Percentiles rank a stretch among this genome's conserved stretches.
These are phyloP conservation scores for Dictyostelium brefeldianum DNA, from an alignment of 78 protist genomes.

Conservation along the genomic window DNA sequence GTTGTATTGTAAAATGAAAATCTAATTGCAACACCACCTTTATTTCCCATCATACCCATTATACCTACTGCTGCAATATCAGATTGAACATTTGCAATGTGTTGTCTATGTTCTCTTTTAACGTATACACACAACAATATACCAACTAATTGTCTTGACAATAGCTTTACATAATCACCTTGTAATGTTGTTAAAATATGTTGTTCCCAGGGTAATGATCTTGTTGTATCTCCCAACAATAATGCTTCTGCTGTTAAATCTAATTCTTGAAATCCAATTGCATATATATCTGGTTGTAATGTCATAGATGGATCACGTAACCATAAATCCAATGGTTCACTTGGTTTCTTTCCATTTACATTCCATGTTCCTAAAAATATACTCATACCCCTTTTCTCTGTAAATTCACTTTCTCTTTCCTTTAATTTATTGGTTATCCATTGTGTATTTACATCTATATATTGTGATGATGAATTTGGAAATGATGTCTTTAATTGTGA, in stretches of 20 bases:
- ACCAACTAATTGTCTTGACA: conserved; percentile 86
- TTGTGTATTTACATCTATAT: conserved; percentile 44
- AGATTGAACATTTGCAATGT: conserved; percentile 64
- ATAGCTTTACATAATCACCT: conserved; percentile 76
- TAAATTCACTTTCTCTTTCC: conserved; percentile 67
- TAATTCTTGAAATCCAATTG: conserved; percentile 89
- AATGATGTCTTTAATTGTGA: conserved; percentile 6
- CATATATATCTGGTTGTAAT: conserved; percentile 77
- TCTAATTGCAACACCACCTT: conserved; percentile 94
- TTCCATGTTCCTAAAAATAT: conserved; percentile 88
- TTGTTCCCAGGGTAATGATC: conserved; percentile 86
- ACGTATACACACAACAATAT: conserved; percentile 86
- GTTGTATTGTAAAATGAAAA: conserved; percentile 84
- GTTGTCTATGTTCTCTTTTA: conserved; percentile 31
- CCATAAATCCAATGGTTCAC: conserved; percentile 72
- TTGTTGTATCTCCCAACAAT: conserved; percentile 67
- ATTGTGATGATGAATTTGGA: not conserved
- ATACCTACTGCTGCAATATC: conserved; percentile 85
- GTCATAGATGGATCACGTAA: conserved; percentile 15
- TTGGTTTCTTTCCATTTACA: conserved; percentile 88
- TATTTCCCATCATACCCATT: conserved; percentile 95
- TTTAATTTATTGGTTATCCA: conserved; percentile 80
- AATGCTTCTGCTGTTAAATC: conserved; percentile 87
- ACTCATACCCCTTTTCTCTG: conserved; percentile 62
- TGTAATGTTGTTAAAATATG: conserved; percentile 14